Evolutionary conservation across 208 protist genomes (phyloP), one percentile per base, ranked within the genome.

Genomic region (Crithidia bombi): DNA sequence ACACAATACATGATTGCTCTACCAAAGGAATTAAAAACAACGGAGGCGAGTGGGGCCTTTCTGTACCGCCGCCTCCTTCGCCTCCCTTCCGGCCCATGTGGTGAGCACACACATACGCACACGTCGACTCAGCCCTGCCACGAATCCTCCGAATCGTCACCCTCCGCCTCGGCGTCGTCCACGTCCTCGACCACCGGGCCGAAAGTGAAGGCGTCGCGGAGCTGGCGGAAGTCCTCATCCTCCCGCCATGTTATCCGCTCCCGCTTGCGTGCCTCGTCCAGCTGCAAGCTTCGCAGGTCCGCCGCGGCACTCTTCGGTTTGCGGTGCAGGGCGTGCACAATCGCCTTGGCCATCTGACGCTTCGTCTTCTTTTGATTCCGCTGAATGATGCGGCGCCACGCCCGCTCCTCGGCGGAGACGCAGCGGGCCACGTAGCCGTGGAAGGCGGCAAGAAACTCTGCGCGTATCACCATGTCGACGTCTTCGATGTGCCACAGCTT

Each of bases 401-500:
- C 49, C 2, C 58, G 55, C 69, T 89, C 79, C 56, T 86, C 83
- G 0, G 69, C 62, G 0, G 49, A 44, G 10, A 82, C 68, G 58
- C 69, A 79, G 26, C 75, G 63, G 5, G 57, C 59, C 6, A 89
- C 23, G 32, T 79, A 81, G 35, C 32, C 39, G 47, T 73, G 63
- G 46, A 81, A 78, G 28, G 73, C 52, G 21, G 25, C 10, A 17
- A 79, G 30, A 52, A 83, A 83, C 39, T 89, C 76, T 4, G 36
- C 35, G 1, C 83, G 79, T 15, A 85, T 81, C 50, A 74, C 69
- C 7, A 32, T 59, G 41, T 83, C 70, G 25, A 83, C 67, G 58
- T 76, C 56, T 44, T 83, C 69, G 21, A 89, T 52, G 59, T 82
- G 76, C 65, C 80, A 83, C 44, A 79, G 32, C 56, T 80, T 81